Conservation (phyloP, 2,329 filamentous ascomycete genomes). For the Nothomitra cinnamomea region DNA sequence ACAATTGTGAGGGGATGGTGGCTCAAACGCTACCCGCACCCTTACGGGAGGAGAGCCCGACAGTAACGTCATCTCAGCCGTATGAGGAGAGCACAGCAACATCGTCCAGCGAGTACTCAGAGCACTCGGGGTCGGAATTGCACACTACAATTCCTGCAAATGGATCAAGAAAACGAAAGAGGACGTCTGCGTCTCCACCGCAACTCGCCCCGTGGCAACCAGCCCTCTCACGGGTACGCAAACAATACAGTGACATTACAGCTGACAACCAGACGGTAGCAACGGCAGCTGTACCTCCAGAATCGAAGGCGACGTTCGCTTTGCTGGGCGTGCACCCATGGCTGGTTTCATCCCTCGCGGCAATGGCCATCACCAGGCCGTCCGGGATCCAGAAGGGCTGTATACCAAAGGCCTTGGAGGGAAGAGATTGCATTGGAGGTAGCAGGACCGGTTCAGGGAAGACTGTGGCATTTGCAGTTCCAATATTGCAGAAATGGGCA, state of each 20-base stretch:
- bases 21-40: too few species aligned
- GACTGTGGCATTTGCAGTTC: constrained; percentile 87
- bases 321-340: constrained; percentile 63
- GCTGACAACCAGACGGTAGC: background rate
- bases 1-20: too few species aligned
- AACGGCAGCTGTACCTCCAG: background rate
- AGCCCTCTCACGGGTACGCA: background rate
- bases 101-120: background rate
- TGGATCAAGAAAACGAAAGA: background rate
- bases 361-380: constrained; percentile 69
- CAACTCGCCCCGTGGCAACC: background rate
- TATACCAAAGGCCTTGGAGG: constrained; percentile 83
- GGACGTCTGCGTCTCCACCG: background rate
- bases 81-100: background rate
- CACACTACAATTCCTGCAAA: background rate
- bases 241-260: background rate
- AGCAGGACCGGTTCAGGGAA: constrained; percentile 94
- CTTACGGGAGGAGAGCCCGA: too few species aligned
- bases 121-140: background rate
- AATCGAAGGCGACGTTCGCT: constrained; percentile 42
- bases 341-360: constrained; percentile 64
- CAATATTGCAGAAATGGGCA: constrained; percentile 86
- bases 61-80: background rate
- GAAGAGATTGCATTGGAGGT: constrained; percentile 86
- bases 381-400: constrained; percentile 86